phyloP scores from a whole-genome alignment of 371 early-diverging fungal genomes.

The Rhizopus sp. region DNA sequence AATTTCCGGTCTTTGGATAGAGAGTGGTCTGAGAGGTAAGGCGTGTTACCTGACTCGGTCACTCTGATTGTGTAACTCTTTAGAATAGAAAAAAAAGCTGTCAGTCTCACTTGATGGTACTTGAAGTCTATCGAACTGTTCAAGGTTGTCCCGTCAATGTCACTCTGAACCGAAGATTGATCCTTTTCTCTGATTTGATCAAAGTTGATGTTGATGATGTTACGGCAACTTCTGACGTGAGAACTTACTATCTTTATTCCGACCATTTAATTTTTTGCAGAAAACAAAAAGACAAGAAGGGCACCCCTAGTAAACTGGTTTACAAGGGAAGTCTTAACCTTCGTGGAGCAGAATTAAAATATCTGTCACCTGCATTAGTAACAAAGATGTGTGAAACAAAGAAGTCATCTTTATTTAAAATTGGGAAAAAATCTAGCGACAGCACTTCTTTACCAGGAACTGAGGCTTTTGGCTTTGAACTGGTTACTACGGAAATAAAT shows the following conservation, averaged over 20 bases:
- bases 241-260: constrained; percentile 36
- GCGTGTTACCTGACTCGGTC: background rate
- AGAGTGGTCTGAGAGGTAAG: constrained; percentile 23
- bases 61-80: background rate
- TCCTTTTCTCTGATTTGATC: constrained; percentile 24
- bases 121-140: constrained; percentile 24
- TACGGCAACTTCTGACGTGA: constrained; percentile 18
- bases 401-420: constrained; percentile 10
- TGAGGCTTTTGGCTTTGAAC: constrained; percentile 31
- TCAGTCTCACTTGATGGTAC: constrained; percentile 17
- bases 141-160: constrained; percentile 23
- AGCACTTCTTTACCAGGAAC: constrained; percentile 1
- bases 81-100: constrained; percentile 22
- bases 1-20: constrained; percentile 12
- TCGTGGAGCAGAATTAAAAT: constrained; percentile 15
- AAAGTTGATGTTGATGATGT: constrained; percentile 33
- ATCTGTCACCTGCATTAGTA: constrained; percentile 13
- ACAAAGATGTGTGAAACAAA: constrained; percentile 22
- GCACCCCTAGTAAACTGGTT: constrained; percentile 4
- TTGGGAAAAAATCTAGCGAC: constrained; percentile 12
- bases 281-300: constrained; percentile 19
- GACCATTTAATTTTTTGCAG: constrained; percentile 25
- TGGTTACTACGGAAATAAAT: constrained; percentile 17
- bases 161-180: constrained; percentile 25
- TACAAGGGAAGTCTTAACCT: constrained; percentile 24